Base-by-base conservation (phyloP, 352 stramenopile species). In the Lagenidium giganteum region DNA sequence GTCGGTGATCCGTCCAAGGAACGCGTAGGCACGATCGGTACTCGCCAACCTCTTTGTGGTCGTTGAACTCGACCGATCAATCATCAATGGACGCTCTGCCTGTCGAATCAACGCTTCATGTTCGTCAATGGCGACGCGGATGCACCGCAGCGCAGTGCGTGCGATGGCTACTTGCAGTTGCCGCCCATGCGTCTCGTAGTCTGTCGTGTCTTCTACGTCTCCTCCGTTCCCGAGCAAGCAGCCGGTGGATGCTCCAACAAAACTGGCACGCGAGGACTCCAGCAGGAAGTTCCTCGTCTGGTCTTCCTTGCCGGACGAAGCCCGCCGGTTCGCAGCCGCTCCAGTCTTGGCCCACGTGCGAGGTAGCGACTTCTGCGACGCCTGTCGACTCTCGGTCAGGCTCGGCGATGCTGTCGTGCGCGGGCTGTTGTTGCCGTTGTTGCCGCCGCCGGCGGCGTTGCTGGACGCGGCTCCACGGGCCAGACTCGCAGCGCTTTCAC, bases 321-420 rank as follows among this genome's bases (percentile, higher is more conserved):
- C 54, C 22, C 61, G 58, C 26, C 57, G 61, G n/a, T 64, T 54
- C 16, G 61, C 48, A 3, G 50, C 55, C 3, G 51, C 36, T 31
- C 81, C 67, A 18, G 70, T 68, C 33, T 89, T 89, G 8, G 61
- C 74, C 77, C 77, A 87, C 25, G 75, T 84, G 4, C 74, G 69
- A 9, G 77, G 77, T 23, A 87, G 53, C 3, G 77, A 78, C 17
- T 67, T 67, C 14, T 70, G 63, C 3, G 37, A 45, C 8, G 54
- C 42, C 1, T 44, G 36, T 9, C 63, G 46, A 18, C 23, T n/a
- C 8, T 26, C 4, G 20, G 41, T n/a, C n/a, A n/a, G n/a, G n/a
- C n/a, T n/a, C n/a, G n/a, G n/a, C n/a, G n/a, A n/a, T n/a, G n/a
- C n/a, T n/a, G n/a, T n/a, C n/a, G n/a, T n/a, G n/a, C n/a, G n/a